Conservation (phyloP, 2,329 filamentous ascomycete genomes). For the Colletotrichum falcatum region DNA sequence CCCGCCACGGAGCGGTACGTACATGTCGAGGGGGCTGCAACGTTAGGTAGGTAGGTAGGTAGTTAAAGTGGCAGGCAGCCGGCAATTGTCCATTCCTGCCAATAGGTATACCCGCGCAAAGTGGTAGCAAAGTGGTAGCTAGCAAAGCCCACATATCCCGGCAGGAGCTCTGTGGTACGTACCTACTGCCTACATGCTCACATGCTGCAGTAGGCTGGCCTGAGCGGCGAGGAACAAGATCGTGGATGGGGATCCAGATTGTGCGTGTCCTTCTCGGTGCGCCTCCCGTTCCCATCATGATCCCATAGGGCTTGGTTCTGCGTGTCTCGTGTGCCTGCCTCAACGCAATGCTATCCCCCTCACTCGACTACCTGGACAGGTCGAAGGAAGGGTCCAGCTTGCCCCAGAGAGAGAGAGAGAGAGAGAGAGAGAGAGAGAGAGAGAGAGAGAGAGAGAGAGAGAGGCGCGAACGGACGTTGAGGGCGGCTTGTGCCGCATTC, state of each 20-base stretch:
- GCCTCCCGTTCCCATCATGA: neutral
- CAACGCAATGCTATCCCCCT: neutral
- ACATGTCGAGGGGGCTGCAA: neutral
- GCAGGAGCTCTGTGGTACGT: neutral
- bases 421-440: no score
- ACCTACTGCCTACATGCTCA: no score
- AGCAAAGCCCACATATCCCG: constrained; percentile 13
- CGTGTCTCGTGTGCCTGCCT: neutral
- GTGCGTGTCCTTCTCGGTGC: neutral
- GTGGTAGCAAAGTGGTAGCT: constrained; percentile 26
- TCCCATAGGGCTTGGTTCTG: neutral
- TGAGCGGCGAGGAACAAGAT: neutral
- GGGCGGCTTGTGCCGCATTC: constrained; percentile 8
- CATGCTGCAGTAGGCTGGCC: neutral
- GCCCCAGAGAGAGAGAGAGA: no score
- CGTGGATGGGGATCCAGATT: constrained; percentile 18
- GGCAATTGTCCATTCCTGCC: neutral
- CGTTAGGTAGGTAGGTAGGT: neutral
- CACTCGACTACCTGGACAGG: neutral
- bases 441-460: no score
- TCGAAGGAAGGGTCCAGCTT: neutral
- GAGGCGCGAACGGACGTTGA: neutral
- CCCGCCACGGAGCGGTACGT: neutral
- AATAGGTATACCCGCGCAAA: constrained; percentile 3
- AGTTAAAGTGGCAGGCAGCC: neutral